Base-by-base conservation (phyloP, 192 early-diverging fungal species). In the Irineochytrium annulatum region DNA sequence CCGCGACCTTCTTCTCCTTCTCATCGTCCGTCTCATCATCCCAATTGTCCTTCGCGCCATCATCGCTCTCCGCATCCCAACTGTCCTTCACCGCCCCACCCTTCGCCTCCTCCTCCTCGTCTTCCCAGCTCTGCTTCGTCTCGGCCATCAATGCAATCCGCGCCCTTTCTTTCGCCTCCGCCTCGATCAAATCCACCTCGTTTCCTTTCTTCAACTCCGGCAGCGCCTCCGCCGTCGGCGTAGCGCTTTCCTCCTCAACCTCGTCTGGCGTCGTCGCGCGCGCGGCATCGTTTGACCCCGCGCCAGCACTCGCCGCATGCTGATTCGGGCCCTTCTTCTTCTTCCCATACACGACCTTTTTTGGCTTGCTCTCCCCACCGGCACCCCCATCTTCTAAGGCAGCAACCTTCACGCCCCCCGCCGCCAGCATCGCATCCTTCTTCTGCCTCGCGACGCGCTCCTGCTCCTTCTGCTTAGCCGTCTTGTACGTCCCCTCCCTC, bases 401-500 rank as follows among this genome's bases (percentile, higher is more conserved):
- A 35, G 78, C 86, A 33, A 96, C 79, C 71, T 87, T 88, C 49
- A 78, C 51, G 52, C 82, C 75, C 26, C 93, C 93, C 5, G 91
- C 79, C 17, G 85, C 85, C 5, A 96, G 65, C 75, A 96, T 73
- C 27, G 83, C 85, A 61, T 94, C 79, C 31, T 89, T 79, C 58
- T 82, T 83, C 31, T 81, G 70, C 59, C 89, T 77, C 49, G 83
- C 84, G 35, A 74, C 80, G 3, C 80, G 80, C 65, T 91, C 82
- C 43, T 87, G 90, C 54, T 85, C 85, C 74, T 91, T 94, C 69
- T 98, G 92, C n/a, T 89, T 83, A 71, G 91, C 91, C 31, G 93
- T 92, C 65, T 95, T 75, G 52, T 95, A 85, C 70, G 95, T 93
- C 43, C 97, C 95, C 44, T 91, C 85, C 65, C 89, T 92, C 39